Evolutionary conservation across 169 alveolate species (phyloP), one percentile per base, ranked within the genome.

Genomic region (Amoebophrya sp.): DNA sequence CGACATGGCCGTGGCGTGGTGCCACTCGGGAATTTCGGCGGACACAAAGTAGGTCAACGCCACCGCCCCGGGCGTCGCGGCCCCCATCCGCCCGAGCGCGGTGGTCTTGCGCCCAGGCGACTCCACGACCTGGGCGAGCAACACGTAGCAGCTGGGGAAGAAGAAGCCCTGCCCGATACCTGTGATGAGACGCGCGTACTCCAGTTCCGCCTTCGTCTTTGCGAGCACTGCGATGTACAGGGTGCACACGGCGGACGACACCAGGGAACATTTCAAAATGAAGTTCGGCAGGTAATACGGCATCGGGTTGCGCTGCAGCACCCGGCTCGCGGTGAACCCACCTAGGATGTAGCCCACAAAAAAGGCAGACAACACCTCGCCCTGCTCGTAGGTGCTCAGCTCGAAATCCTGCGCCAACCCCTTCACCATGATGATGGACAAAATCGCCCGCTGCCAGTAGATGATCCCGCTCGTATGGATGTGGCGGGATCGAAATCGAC

Each of bases 31-130:
- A 1, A 66, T 66, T 25, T 66, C 83, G 32, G 83, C 83, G 35
- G 83, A 66, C 83, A 66, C 83, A 25, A 66, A 66, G 32, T 66
- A 66, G 10, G 83, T 66, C 32, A 66, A n/a, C 10, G 83, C 83
- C 29, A 66, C 83, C 83, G 83, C 83, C 83, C 83, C 83, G 7
- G 29, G 83, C 83, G 83, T 66, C 35, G 83, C 83, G 10, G 83
- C 83, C 10, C 83, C 83, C 83, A 66, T 66, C 1, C 83, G 12
- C 1, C 83, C 83, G 18, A 66, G 83, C 35, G 83, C 83, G 7
- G 83, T 66, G 29, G 83, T 66, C 18, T 66, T 66, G 7, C 83
- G 1, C 32, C 39, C 29, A 0, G 83, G 83, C 0, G 35, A 12
- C 83, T 7, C 83, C 10, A 66, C 83, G 32, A 66, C 83, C 35